Base-by-base conservation (phyloP, 768 basidiomycete species). In the Lanmaoa rubissima region DNA sequence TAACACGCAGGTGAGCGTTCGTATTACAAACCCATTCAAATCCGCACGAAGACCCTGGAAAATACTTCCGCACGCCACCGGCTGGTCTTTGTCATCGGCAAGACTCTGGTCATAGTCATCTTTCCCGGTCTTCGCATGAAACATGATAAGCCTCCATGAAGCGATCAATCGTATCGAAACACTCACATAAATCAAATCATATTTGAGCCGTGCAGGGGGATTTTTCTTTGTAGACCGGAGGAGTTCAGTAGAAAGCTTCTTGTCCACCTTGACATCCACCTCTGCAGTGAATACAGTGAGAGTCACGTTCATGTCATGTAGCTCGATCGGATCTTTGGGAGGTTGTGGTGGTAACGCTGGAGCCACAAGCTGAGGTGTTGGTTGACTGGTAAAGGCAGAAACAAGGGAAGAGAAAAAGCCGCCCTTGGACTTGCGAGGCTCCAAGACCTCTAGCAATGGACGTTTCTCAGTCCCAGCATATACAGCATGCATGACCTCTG, bases 221-320 rank as follows among this genome's bases (percentile, higher is more conserved):
- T 90, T 87, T 78, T 99, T 99, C 81, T 98, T 98, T 12, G 95
- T 99, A 1, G 93, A 91, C 56, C 96, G 79, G 57, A 89, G 81
- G 35, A 98, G 75, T 70, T 98, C 96, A 10, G 76, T 70, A 2
- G 82, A 76, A 47, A 88, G 74, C 65, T 87, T 90, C 70, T 82
- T 79, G 59, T 84, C 83, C 17, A 91, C 69, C 42, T 73, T 78
- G 19, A 92, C 86, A 44, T 79, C 78, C 14, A 90, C 80, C 13
- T 67, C 65, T 5, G 75, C 74, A 17, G 65, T 69, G 53, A 72
- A 76, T 13, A 75, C 61, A 6, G 67, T 71, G 5, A 76, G 65
- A 17, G 67, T 62, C 14, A 76, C 69, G 28, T 59, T 73, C 48
- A 47, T 56, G 17, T 52, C 50, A 13, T 66, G 56, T 4, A 73